Evolutionary conservation across 106 monocot species (phyloP).

Genomic region (Xerophyta viscosa): DNA sequence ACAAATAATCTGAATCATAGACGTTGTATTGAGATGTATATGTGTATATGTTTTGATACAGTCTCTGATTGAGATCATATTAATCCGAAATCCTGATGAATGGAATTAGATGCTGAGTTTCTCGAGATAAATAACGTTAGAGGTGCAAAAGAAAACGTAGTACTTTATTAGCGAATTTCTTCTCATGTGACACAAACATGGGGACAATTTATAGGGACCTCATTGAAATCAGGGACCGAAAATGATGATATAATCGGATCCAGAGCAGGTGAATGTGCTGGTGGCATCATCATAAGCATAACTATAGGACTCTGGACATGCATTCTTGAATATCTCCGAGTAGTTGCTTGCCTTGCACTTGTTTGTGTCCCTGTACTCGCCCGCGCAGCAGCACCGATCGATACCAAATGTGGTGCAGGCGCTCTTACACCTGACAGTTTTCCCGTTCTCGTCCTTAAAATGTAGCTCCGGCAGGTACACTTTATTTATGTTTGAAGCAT

Average conservation of each 20-base stretch:
- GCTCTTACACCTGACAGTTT: constrained; percentile 29
- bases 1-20: too few species aligned
- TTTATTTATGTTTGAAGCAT: constrained; percentile 40
- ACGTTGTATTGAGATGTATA: too few species aligned
- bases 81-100: too few species aligned
- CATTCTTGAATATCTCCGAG: constrained; percentile 3
- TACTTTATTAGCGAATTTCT: too few species aligned
- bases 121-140: too few species aligned
- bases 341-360: constrained; percentile 14
- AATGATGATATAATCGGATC: constrained; percentile 2
- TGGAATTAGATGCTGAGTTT: too few species aligned
- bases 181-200: too few species aligned
- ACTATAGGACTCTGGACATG: constrained; percentile 8
- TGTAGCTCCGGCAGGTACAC: constrained; percentile 44
- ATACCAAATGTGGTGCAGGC: constrained; percentile 29
- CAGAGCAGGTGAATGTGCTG: constrained; percentile 5
- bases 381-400: constrained; percentile 33
- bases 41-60: too few species aligned
- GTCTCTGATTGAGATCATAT: too few species aligned
- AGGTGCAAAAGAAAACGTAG: too few species aligned
- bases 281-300: constrained; percentile 18
- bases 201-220: too few species aligned
- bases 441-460: constrained; percentile 1
- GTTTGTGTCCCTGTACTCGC: constrained; percentile 7
- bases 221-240: too few species aligned